Base-by-base conservation (phyloP, 225 moss, liverwort and hornwort species). In the Marchantia polymorpha region DNA sequence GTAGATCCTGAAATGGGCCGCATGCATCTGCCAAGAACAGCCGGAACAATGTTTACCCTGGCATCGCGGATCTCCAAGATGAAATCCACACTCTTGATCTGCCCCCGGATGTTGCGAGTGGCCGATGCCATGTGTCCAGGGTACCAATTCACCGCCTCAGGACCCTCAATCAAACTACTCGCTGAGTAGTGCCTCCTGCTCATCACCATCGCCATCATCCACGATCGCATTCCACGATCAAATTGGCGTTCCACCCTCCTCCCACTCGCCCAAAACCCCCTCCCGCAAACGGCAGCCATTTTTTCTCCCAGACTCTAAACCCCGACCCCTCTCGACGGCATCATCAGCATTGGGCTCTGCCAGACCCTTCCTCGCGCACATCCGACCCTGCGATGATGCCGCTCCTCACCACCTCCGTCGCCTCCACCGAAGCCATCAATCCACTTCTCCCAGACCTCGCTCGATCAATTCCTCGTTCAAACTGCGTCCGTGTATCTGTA, bases 51-150 rank as follows among this genome's bases (percentile, higher is more conserved):
- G 12, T 86, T 27, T 60, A 99, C 97, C 94, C 99, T 85, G 17
- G 95, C 93, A 86, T 99, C 93, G 50, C 99, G 93, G 83, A 95
- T 84, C 83, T 99, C 99, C 65, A 99, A 63, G 60, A 99, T 93
- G 31, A 99, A 85, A 83, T 99, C 99, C 58, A 93, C 92, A 59
- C 86, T 86, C 82, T 90, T 90, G 50, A 99, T 89, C 80, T 91
- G 90, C 65, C 95, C 92, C 22, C 95, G 91, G 79, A 99, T 99
- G 74, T 87, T 91, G 66, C 95, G 89, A 27, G 93, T 84, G 55
- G 99, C 99, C 12, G 95, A 91, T 17, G 93, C 99, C 99, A 99
- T 99, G 74, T 99, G 99, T 8, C 99, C 99, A 0, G 99, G 95
- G 70, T 91, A 99, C 99, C 99, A 99, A 74, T 99, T 99, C 59